Percentiles rank a stretch among this genome's conserved stretches.
Evolutionary conservation across 345 rosid species (phyloP).

Genomic region (Triadica sebifera): DNA sequence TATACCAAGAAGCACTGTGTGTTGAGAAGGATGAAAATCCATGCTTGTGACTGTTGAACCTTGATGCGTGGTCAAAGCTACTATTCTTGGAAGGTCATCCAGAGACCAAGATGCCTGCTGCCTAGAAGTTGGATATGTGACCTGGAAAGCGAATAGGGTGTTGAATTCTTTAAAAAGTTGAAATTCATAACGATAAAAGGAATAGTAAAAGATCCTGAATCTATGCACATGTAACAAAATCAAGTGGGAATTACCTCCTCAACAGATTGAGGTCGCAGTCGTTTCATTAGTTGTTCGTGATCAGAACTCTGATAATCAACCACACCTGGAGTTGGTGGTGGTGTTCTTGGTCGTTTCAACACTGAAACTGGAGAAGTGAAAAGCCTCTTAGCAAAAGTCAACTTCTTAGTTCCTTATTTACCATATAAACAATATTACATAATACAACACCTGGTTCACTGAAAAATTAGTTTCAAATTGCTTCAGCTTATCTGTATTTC

Average conservation of each 20-base stretch:
- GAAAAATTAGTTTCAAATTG: background rate
- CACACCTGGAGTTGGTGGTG: constrained; percentile 53
- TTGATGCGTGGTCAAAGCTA: constrained; percentile 64
- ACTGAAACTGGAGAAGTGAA: constrained; percentile 42
- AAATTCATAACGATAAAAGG: constrained; percentile 21
- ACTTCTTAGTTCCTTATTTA: constrained; percentile 8
- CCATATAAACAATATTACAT: background rate
- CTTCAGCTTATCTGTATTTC: background rate
- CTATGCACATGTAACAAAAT: constrained; percentile 4
- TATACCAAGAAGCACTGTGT: constrained; percentile 75
- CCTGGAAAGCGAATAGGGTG: constrained; percentile 37
- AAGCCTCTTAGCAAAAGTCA: constrained; percentile 16
- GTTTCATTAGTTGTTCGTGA: constrained; percentile 71
- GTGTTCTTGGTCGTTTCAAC: constrained; percentile 77
- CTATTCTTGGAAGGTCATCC: constrained; percentile 81
- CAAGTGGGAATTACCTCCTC: constrained; percentile 59
- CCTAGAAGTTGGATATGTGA: constrained; percentile 58
- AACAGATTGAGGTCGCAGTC: constrained; percentile 70
- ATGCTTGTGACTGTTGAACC: constrained; percentile 81
- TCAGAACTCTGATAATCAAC: constrained; percentile 83
- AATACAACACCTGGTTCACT: background rate
- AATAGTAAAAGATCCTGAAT: constrained; percentile 4
- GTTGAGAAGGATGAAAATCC: constrained; percentile 81
- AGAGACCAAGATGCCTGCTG: constrained; percentile 60
- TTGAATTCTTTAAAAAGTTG: background rate